Conservation (phyloP, 805 yeast genomes). For the Priceomyces carsonii region DNA sequence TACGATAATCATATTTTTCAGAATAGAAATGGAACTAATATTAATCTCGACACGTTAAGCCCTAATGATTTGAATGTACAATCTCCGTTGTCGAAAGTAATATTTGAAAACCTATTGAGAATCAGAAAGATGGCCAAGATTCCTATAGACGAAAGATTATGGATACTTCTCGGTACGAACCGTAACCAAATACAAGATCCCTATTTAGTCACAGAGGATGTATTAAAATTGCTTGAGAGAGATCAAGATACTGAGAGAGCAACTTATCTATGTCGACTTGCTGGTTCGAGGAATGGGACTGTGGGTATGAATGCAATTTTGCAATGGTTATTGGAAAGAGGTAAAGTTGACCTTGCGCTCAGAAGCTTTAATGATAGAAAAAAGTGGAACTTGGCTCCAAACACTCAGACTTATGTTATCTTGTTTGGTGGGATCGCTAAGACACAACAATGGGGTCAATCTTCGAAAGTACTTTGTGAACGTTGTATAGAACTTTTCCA, state of each 20-base stretch:
- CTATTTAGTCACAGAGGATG: constrained; percentile 53
- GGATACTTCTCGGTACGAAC: constrained; percentile 58
- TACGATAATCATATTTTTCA: constrained; percentile 29
- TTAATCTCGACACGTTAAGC: constrained; percentile 22
- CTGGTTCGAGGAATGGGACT: constrained; percentile 46
- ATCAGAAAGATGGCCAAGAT: constrained; percentile 22
- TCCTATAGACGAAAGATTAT: constrained; percentile 47
- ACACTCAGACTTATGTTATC: constrained; percentile 43
- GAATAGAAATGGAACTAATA: constrained; percentile 21
- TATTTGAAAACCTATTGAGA: constrained; percentile 31
- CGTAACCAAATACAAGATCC: constrained; percentile 62
- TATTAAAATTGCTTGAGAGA: constrained; percentile 48
- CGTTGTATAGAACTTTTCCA: constrained; percentile 23
- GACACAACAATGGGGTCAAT: constrained; percentile 33
- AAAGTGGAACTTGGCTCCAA: constrained; percentile 59
- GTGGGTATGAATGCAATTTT: constrained; percentile 67
- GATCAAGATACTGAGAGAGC: constrained; percentile 55
- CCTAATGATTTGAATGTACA: constrained; percentile 23
- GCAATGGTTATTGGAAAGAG: constrained; percentile 46
- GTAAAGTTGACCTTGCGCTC: constrained; percentile 49
- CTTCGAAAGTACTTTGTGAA: constrained; percentile 17
- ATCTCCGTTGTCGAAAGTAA: constrained; percentile 18
- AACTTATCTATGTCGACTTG: constrained; percentile 46
- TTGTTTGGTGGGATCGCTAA: constrained; percentile 38
- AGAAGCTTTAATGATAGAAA: constrained; percentile 55